These are phyloP conservation scores for Penicillium goetzii DNA, from an alignment of 495 filamentous ascomycete species.

Conservation along the genomic window DNA sequence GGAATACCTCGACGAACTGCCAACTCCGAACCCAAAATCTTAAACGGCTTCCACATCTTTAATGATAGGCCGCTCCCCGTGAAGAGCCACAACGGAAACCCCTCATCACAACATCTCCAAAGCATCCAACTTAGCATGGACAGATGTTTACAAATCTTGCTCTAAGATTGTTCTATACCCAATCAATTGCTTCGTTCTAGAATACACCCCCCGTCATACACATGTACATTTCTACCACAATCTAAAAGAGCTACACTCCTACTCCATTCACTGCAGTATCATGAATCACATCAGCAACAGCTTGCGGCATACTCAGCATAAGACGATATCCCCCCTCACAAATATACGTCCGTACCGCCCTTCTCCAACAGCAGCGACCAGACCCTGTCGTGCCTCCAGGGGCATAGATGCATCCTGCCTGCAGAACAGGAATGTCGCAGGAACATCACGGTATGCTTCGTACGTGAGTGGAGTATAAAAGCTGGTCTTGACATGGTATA, in stretches of 20 bases:
- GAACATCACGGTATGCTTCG: slow-evolving; percentile 17
- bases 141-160: background rate
- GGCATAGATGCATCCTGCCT: slow-evolving; percentile 1
- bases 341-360: background rate
- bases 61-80: background rate
- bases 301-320: slow-evolving; percentile 14
- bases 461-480: slow-evolving; percentile 11
- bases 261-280: background rate
- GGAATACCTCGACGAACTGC: background rate
- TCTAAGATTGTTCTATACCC: slow-evolving; percentile 31
- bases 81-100: background rate
- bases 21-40: background rate
- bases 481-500: background rate
- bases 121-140: background rate
- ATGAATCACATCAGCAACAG: slow-evolving; percentile 11
- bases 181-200: slow-evolving; percentile 19
- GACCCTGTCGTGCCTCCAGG: background rate
- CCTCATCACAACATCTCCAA: background rate
- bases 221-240: background rate
- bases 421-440: slow-evolving; percentile 12
- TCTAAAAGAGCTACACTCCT: background rate
- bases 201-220: background rate
- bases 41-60: background rate
- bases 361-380: slow-evolving; percentile 11
- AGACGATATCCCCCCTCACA: slow-evolving; percentile 3